Conservation (phyloP, 202 grass and related monocot species). For the Brachypodium distachyon region DNA sequence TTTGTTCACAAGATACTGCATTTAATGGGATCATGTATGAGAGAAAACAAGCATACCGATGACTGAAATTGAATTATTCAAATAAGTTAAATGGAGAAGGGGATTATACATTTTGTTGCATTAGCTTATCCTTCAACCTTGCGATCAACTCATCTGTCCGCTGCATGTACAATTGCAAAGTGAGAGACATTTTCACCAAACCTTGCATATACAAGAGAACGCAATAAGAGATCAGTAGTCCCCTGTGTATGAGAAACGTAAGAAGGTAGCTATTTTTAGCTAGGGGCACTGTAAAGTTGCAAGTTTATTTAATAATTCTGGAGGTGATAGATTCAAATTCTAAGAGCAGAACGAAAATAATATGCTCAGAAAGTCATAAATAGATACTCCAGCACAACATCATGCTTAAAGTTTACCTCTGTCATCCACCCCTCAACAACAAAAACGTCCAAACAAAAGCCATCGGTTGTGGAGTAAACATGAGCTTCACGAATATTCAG, state of each 20-base stretch:
- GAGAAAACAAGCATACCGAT: too few species aligned
- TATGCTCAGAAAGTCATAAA: not conserved
- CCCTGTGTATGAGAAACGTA: too few species aligned
- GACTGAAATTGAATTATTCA: too few species aligned
- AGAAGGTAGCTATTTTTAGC: not conserved
- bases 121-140: constrained; percentile 36
- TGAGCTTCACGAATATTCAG: constrained; percentile 94
- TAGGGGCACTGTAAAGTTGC: not conserved
- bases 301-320: not conserved
- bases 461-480: constrained; percentile 88
- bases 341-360: not conserved
- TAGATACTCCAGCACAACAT: not conserved
- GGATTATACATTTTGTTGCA: constrained; percentile 43
- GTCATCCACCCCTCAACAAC: constrained; percentile 78
- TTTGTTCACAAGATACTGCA: not conserved
- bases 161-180: constrained; percentile 34
- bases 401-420: constrained; percentile 37
- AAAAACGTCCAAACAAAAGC: constrained; percentile 80
- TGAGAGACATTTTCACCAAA: too few species aligned
- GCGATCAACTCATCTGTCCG: constrained; percentile 51
- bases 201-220: not conserved
- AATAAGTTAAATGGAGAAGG: not conserved
- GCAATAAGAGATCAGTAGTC: too few species aligned
- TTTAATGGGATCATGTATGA: too few species aligned
- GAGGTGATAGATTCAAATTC: not conserved